Conservation (phyloP, 164 flowering plant genomes). For the Liriodendron chinense region DNA sequence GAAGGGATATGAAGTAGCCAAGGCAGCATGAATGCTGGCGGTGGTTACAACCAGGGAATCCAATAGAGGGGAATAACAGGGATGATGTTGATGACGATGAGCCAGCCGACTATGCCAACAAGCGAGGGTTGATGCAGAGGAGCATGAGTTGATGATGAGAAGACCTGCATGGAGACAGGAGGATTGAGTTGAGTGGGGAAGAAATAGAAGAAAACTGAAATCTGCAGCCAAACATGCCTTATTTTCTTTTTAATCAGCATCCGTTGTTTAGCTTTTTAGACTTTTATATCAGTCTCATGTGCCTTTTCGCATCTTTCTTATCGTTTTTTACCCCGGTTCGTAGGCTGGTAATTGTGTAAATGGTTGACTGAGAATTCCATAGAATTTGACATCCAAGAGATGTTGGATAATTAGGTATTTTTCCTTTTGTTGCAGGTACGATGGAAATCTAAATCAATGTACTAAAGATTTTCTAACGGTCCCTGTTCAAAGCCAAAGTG, state of each 20-base stretch:
- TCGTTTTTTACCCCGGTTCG: no score
- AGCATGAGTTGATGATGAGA: background rate
- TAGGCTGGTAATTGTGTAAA: no score
- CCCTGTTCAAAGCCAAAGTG: no score
- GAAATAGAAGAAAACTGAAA: no score
- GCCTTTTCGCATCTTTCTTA: no score
- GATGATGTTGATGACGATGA: constrained; percentile 16
- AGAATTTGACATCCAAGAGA: background rate
- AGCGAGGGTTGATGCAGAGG: constrained; percentile 7
- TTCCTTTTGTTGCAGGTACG: no score
- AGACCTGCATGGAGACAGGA: background rate
- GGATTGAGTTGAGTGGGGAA: no score
- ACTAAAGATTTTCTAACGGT: no score
- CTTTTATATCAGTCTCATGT: no score
- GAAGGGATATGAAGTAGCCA: background rate
- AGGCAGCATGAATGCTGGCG: background rate
- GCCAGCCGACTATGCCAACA: constrained; percentile 13
- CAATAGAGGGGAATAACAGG: constrained; percentile 9
- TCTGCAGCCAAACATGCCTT: background rate
- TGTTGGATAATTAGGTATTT: background rate
- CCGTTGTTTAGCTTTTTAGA: background rate
- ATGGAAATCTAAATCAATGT: no score
- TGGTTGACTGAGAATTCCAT: background rate
- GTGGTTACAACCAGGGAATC: background rate
- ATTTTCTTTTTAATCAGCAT: background rate